Percentiles rank a stretch among this genome's conserved stretches.
Conservation (phyloP, 2,329 filamentous ascomycete species). For the Zasmidium citrigriseum region DNA sequence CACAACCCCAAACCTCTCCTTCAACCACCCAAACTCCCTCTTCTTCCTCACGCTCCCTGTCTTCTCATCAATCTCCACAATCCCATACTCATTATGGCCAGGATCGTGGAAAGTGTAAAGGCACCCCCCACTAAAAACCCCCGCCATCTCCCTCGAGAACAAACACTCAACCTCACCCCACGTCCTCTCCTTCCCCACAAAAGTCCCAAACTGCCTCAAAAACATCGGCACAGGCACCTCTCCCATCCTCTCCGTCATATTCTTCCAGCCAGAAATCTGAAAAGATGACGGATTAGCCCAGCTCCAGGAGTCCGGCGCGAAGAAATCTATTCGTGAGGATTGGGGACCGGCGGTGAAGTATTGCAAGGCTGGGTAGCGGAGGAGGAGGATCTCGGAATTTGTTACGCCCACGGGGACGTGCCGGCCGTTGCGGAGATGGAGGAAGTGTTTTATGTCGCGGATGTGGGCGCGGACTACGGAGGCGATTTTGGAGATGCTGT, state of each 20-base stretch:
- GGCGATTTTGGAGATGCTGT: slow-evolving; percentile 13
- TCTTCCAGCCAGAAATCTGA: slow-evolving; percentile 23
- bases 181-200: slow-evolving; percentile 8
- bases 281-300: slow-evolving; percentile 21
- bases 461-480: slow-evolving; percentile 21
- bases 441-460: slow-evolving; percentile 20
- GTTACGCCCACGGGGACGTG: slow-evolving; percentile 18
- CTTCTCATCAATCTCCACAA: slow-evolving; percentile 14
- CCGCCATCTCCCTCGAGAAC: slow-evolving; percentile 25
- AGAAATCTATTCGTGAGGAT: slow-evolving; percentile 17
- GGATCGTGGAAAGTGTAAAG: slow-evolving; percentile 20
- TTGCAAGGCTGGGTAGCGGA: slow-evolving; percentile 3
- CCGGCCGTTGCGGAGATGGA: slow-evolving; percentile 13
- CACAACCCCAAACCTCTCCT: slow-evolving; percentile 13
- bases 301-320: slow-evolving; percentile 13
- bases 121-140: slow-evolving; percentile 24
- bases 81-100: slow-evolving; percentile 13
- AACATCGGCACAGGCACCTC: slow-evolving; percentile 19
- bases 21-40: slow-evolving; percentile 15
- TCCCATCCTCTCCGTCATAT: slow-evolving; percentile 11
- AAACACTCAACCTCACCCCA: slow-evolving; percentile 26
- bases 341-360: slow-evolving; percentile 22
- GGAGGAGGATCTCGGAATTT: background rate
- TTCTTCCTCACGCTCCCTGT: slow-evolving; percentile 10
- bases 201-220: slow-evolving; percentile 18